Evolutionary conservation across 345 rosid species (phyloP), one percentile per base, ranked within the genome.

Genomic region (Bretschneidera sinensis): DNA sequence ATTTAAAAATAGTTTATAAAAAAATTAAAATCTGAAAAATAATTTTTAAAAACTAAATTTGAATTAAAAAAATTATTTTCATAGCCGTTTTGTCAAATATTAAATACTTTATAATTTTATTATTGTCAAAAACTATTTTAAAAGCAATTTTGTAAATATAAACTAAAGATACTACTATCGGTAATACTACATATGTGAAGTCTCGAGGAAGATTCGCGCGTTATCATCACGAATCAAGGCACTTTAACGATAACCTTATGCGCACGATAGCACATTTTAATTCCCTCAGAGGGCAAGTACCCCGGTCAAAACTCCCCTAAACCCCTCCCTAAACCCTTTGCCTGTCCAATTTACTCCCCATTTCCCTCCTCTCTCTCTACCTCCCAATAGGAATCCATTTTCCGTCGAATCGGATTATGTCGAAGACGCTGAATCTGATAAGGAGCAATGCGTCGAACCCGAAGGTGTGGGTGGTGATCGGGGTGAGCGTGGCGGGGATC

Each of bases 401-500:
- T 18, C 21, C 4, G 5, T 20, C 10, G 21, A 65, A 59, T 68
- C 70, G 63, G 66, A 59, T 60, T 39, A 84, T 82, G 94, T 57
- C 85, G 34, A 83, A 72, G 55, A 66, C 85, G 21, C 69, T 79
- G 49, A 50, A 65, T 64, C 66, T 74, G 39, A 73, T 88, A 54
- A 85, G 69, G 62, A 55, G 59, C 49, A 73, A 76, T 61, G 73
- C 79, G 15, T 78, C 83, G 22, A 88, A 81, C 69, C 92, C 92
- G 13, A 92, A 81, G 77, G 54, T 80, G 2, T 87, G 94, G 98
- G 65, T 85, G 6, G 80, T 85, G 74, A 79, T 90, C 72, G 96
- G 96, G 53, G 77, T 92, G 15, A 74, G 84, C 2, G 86, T 87
- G 22, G 96, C 87, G 13, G 98, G 96, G 47, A 74, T 89, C 71